Conservation (phyloP, 495 filamentous ascomycete species). For the Podospora pseudoanserina region DNA sequence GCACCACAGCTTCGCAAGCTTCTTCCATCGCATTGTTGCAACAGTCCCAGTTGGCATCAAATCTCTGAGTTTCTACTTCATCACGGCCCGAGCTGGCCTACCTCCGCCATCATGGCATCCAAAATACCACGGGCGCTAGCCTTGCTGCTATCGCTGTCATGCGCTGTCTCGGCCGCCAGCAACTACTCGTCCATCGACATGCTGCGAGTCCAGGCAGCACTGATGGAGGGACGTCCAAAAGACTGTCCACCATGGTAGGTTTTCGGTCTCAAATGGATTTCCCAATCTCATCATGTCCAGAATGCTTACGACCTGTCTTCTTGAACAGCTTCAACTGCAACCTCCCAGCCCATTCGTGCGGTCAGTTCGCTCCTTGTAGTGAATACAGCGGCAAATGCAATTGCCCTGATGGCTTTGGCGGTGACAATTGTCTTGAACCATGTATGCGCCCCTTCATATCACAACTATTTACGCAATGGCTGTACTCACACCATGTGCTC, state of each 20-base stretch:
- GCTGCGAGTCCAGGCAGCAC: conserved; percentile 48
- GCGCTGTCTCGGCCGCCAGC: conserved; percentile 37
- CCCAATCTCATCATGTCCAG: conserved; percentile 6
- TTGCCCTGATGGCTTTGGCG: conserved; percentile 88
- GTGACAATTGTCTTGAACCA: conserved; percentile 84
- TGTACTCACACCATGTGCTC: conserved; percentile 14
- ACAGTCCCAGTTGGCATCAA: conserved; percentile 12
- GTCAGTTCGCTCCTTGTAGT: conserved; percentile 83
- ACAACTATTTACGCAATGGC: background rate
- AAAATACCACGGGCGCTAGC: conserved; percentile 32
- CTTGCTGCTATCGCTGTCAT: conserved; percentile 41
- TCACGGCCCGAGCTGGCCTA: conserved; percentile 24
- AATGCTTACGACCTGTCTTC: conserved; percentile 15
- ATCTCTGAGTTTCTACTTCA: conserved; percentile 11
- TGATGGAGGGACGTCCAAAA: conserved; percentile 52
- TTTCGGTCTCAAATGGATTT: background rate
- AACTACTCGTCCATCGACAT: conserved; percentile 49
- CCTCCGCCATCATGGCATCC: conserved; percentile 36
- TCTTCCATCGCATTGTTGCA: background rate
- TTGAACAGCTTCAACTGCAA: conserved; percentile 89
- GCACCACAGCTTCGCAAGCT: background rate
- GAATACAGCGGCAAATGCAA: conserved; percentile 84
- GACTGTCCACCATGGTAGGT: conserved; percentile 64
- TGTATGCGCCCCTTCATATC: conserved; percentile 38
- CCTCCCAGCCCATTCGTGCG: conserved; percentile 82